These are phyloP conservation scores for Maudiozyma bulderi DNA, from an alignment of 805 yeast genomes.

Conservation along the genomic window DNA sequence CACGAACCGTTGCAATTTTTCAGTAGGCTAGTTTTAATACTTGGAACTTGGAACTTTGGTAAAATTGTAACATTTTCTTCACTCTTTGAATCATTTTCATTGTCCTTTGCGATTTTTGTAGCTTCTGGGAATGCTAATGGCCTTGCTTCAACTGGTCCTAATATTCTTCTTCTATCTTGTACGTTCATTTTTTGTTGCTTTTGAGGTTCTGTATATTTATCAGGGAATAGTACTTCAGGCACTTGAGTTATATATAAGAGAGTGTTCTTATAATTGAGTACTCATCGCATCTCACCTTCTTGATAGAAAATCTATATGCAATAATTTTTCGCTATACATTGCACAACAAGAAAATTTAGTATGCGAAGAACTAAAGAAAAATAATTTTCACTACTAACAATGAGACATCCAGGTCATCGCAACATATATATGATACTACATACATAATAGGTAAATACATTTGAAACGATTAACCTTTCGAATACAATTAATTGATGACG, in stretches of 20 bases:
- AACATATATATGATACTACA: no score
- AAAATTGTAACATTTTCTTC: background rate
- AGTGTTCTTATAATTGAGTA: background rate
- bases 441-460: no score
- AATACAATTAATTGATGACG: no score
- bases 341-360: no score
- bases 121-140: conserved; percentile 33
- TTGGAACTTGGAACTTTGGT: conserved; percentile 2
- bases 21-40: conserved; percentile 48
- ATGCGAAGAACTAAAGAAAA: no score
- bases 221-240: background rate
- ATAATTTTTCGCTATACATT: no score
- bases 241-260: background rate
- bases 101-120: conserved; percentile 6
- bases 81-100: background rate
- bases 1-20: conserved; percentile 77
- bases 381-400: no score
- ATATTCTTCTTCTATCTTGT: conserved; percentile 71
- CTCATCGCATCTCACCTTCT: background rate
- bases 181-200: conserved; percentile 15
- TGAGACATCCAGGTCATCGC: no score
- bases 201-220: background rate
- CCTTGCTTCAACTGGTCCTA: conserved; percentile 67
- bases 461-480: no score
- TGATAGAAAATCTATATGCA: no score